These are phyloP conservation scores for Pythium sukuiense DNA, from an alignment of 352 stramenopile genomes.

Conservation along the genomic window DNA sequence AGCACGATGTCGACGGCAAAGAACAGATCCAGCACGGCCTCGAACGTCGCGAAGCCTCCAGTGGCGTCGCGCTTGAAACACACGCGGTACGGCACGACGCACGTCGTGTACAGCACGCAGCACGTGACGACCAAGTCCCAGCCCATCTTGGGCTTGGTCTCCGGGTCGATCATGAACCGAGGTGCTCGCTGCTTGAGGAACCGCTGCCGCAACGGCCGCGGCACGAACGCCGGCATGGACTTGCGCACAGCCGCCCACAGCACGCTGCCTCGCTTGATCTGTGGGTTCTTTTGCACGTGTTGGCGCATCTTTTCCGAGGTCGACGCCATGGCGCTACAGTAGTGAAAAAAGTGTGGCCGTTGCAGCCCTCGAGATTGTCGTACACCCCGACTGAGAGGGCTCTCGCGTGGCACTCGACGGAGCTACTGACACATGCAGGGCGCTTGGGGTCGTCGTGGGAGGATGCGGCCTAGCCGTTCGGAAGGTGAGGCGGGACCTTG, in stretches of 20 bases:
- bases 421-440: not conserved
- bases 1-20: conserved; percentile 78
- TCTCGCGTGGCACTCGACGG: not conserved
- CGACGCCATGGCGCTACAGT: not conserved
- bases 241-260: conserved; percentile 58
- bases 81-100: conserved; percentile 73
- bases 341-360: not conserved
- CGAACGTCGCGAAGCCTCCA: conserved; percentile 45
- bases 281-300: conserved; percentile 4
- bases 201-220: conserved; percentile 31
- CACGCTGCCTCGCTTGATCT: conserved; percentile 38
- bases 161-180: conserved; percentile 62
- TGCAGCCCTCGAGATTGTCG: not conserved
- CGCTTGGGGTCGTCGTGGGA: not conserved
- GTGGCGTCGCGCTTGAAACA: conserved; percentile 69
- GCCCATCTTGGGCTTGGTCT: conserved; percentile 48
- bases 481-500: not conserved
- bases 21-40: conserved; percentile 63
- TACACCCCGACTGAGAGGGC: not conserved
- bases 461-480: not conserved
- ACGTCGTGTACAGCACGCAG: conserved; percentile 78
- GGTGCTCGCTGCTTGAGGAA: conserved; percentile 34
- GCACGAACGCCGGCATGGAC: conserved; percentile 52
- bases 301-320: not conserved
- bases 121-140: conserved; percentile 68